Evolutionary conservation across 2,329 filamentous ascomycete genomes (phyloP).

Genomic region (Aspergillus jensenii): DNA sequence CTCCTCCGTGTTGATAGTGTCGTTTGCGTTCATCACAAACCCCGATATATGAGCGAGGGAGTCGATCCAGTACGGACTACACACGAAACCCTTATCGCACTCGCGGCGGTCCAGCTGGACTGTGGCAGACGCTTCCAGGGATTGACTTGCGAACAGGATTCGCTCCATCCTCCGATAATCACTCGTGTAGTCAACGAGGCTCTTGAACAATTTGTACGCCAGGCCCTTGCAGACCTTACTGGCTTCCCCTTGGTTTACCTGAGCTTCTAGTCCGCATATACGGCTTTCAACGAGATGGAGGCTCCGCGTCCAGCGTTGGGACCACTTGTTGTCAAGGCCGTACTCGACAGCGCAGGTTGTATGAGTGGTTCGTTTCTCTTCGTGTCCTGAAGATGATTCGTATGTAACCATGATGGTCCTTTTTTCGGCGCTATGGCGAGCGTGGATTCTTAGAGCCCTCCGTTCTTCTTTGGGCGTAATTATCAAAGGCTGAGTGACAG

Average conservation of each 20-base stretch:
- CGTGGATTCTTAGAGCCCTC: neutral
- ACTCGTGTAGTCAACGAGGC: slow-evolving; percentile 27
- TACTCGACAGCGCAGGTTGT: neutral
- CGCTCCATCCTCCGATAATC: slow-evolving; percentile 32
- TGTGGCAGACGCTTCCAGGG: slow-evolving; percentile 29
- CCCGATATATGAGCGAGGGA: neutral
- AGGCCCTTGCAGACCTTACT: slow-evolving; percentile 29
- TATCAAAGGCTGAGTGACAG: neutral
- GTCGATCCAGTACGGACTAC: neutral
- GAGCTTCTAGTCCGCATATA: slow-evolving; percentile 21
- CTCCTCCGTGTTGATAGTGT: neutral
- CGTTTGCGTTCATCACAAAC: neutral
- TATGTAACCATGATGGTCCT: too few species aligned
- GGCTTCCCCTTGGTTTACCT: slow-evolving; percentile 26
- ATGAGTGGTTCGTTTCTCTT: neutral
- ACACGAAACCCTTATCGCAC: slow-evolving; percentile 2
- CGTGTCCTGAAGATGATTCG: neutral
- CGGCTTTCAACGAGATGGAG: slow-evolving; percentile 21
- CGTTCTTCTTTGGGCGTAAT: neutral
- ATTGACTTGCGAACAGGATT: slow-evolving; percentile 25
- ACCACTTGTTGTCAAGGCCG: slow-evolving; percentile 13
- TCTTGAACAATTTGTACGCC: slow-evolving; percentile 35
- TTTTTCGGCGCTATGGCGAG: too few species aligned
- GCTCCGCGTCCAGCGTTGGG: slow-evolving; percentile 16
- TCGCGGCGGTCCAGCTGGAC: slow-evolving; percentile 17